A percentile compares a stretch with the other conserved stretches of the same genome.
Conservation (phyloP, 2,329 filamentous ascomycete genomes). For the Aureobasidium sp. region DNA sequence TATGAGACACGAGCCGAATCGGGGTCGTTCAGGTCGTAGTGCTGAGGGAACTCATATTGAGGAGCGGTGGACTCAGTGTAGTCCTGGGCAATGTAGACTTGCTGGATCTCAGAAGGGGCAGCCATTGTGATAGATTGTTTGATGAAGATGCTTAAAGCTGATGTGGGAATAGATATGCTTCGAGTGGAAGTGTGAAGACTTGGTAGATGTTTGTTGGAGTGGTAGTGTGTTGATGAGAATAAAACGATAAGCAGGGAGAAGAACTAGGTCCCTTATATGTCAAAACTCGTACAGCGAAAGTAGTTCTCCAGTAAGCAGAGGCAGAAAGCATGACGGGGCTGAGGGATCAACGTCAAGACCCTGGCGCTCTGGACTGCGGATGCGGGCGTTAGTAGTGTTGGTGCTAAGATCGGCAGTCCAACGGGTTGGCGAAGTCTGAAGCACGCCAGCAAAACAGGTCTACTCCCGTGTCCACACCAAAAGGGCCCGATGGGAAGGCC, state of each 20-base stretch:
- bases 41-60: conserved; percentile 36
- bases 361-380: conserved; percentile 8
- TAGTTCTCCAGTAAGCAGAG: not conserved
- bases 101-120: conserved; percentile 18
- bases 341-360: conserved; percentile 14
- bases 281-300: not conserved
- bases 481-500: not conserved
- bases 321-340: not conserved
- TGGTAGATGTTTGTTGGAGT: not conserved
- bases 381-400: not conserved
- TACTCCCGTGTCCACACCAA: not conserved
- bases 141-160: not conserved
- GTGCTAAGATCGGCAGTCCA: conserved; percentile 8
- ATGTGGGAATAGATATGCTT: not conserved
- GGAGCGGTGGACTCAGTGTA: conserved; percentile 34
- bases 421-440: not conserved
- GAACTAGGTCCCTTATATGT: conserved; percentile 6
- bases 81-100: conserved; percentile 30
- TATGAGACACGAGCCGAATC: conserved; percentile 34
- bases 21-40: conserved; percentile 35
- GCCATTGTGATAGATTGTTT: conserved; percentile 18
- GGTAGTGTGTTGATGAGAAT: not conserved
- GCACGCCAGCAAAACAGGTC: not conserved
- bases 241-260: not conserved
- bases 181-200: not conserved